A percentile compares a stretch with the other conserved stretches of the same genome.
phyloP scores from a whole-genome alignment of 176 grass and related monocot species.

The Coix lacrymajobi region DNA sequence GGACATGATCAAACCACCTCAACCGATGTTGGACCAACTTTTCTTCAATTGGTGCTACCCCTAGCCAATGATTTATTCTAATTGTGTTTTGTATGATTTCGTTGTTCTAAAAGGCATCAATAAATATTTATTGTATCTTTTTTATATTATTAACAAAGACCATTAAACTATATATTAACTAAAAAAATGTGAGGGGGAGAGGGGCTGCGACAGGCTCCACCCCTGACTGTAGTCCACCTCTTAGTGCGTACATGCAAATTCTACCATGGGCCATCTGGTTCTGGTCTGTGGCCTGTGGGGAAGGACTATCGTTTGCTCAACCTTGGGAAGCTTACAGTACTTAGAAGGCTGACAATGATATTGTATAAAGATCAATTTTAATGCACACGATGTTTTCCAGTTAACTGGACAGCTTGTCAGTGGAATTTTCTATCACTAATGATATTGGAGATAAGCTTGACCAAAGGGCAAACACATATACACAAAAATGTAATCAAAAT shows the following conservation, averaged over 20 bases:
- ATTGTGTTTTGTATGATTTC: too few relatives aligned
- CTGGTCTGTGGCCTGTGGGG: background rate
- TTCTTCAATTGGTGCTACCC: too few relatives aligned
- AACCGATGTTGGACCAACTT: too few relatives aligned
- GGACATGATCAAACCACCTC: too few relatives aligned
- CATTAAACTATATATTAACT: too few relatives aligned
- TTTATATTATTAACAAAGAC: too few relatives aligned
- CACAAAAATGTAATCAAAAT: background rate
- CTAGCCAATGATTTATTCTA: too few relatives aligned
- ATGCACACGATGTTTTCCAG: background rate
- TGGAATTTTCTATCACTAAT: background rate
- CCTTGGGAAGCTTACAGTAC: background rate
- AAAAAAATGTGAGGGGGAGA: too few relatives aligned
- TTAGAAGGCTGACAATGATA: background rate
- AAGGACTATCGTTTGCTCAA: conserved; percentile 8
- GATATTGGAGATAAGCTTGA: background rate
- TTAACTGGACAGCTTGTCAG: conserved; percentile 3
- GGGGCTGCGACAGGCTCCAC: too few relatives aligned
- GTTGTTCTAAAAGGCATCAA: too few relatives aligned
- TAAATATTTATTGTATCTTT: too few relatives aligned
- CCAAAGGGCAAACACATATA: background rate
- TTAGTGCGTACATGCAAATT: background rate
- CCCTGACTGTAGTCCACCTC: too few relatives aligned
- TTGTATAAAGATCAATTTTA: background rate
- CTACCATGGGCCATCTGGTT: background rate